Evolutionary conservation across 202 grass and related monocot genomes (phyloP), one percentile per base, ranked within the genome.

Genomic region (Eragrostis tef): DNA sequence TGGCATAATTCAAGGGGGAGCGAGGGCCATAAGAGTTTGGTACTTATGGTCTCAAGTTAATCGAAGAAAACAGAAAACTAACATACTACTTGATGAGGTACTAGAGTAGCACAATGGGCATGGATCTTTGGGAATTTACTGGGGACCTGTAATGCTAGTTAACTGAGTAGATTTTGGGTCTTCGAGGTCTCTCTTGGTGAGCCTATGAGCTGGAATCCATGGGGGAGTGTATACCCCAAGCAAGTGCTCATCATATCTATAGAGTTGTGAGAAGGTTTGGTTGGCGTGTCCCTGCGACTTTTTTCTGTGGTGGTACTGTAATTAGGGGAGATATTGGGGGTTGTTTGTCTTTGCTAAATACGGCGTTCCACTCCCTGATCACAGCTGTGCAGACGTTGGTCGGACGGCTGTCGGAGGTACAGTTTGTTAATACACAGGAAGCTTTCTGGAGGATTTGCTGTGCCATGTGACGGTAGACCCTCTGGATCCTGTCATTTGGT

Each of bases 351-450:
- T 46, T 64, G 67, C 44, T 79, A 84, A 84, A 83, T 91, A 87
- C 41, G 41, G 74, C 36, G 79, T 84, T 75, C 67, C 79, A 73
- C 77, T 89, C 65, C 76, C 85, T 24, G 45, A 88, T 87, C 84
- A 82, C 84, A 93, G 85, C 84, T 91, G 86, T 88, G 80, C 83
- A 91, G 85, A 49, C 79, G 46, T 91, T 91, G 86, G 94, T 93
- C 84, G 91, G 88, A 97, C 54, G 75, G 81, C 65, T 93, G 90
- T 93, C 93, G 78, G 86, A 75, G 75, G 63, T 83, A 86, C 88
- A 83, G 83, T 89, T 86, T 75, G 78, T 89, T 89, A 86, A 78
- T 78, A 82, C 59, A 82, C 7, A 59, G 61, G 59, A 72, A 77
- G 78, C 87, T 82, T 78, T 89, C 47, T 73, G 87, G 78, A 47